phyloP scores from a whole-genome alignment of 2,329 filamentous ascomycete species.

The Magnaporthales sp. region DNA sequence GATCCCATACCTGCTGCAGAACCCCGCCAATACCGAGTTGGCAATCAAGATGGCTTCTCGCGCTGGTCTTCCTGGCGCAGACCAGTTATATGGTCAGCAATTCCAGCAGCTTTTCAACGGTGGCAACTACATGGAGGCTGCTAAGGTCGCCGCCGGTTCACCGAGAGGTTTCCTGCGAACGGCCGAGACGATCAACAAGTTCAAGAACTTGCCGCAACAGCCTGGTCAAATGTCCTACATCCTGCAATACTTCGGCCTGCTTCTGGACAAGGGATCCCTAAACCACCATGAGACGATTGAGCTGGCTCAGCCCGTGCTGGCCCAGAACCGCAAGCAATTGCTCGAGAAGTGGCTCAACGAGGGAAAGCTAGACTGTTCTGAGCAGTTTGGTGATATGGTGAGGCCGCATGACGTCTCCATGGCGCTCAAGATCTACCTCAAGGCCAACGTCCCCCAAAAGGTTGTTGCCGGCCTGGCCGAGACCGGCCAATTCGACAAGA shows the following conservation, averaged over 20 bases:
- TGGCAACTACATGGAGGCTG: constrained; percentile 79
- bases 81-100: constrained; percentile 84
- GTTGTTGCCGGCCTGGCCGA: constrained; percentile 93
- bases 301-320: constrained; percentile 82
- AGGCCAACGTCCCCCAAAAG: constrained; percentile 86
- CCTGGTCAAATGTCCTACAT: constrained; percentile 87
- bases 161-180: constrained; percentile 93
- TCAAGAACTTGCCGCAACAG: constrained; percentile 77
- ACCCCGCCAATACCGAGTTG: constrained; percentile 86
- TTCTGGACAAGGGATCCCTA: constrained; percentile 87
- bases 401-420: constrained; percentile 82
- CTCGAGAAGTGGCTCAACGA: constrained; percentile 98
- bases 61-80: constrained; percentile 86
- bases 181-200: constrained; percentile 87
- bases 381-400: constrained; percentile 92
- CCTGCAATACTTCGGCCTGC: constrained; percentile 94
- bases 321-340: constrained; percentile 89
- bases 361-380: constrained; percentile 90
- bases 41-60: constrained; percentile 95
- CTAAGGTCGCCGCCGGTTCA: constrained; percentile 94
- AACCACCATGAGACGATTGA: constrained; percentile 94
- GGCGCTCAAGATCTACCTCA: constrained; percentile 81
- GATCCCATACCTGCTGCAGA: constrained; percentile 91
- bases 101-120: constrained; percentile 80
- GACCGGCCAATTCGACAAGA: constrained; percentile 94